A percentile compares a stretch with the other conserved stretches of the same genome.
phyloP scores from a whole-genome alignment of 257 asterid genomes.

The Solanum ossicruentum region DNA sequence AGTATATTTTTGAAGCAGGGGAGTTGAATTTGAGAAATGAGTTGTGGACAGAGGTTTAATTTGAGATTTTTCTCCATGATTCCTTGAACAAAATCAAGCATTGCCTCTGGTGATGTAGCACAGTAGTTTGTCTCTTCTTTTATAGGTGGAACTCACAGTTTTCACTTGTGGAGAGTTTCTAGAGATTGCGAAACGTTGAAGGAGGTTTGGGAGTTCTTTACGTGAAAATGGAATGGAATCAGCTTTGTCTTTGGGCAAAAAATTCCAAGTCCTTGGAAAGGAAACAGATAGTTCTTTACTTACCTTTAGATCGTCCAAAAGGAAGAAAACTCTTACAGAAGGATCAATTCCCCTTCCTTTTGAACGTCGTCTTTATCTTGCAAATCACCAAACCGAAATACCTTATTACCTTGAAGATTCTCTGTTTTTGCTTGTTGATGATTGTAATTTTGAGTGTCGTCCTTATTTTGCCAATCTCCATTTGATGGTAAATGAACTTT shows the following conservation, averaged over 20 bases:
- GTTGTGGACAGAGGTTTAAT: constrained; percentile 30
- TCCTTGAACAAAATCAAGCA: constrained; percentile 37
- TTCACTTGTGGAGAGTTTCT: constrained; percentile 54
- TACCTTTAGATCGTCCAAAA: constrained; percentile 29
- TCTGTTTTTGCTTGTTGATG: background rate
- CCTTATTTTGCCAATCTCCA: background rate
- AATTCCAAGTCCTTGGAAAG: constrained; percentile 38
- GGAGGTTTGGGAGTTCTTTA: constrained; percentile 30
- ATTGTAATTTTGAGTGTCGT: background rate
- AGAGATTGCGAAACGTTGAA: constrained; percentile 30
- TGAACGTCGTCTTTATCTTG: background rate
- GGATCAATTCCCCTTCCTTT: constrained; percentile 12
- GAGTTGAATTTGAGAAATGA: constrained; percentile 12
- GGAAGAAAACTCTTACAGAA: constrained; percentile 46
- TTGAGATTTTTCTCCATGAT: constrained; percentile 14
- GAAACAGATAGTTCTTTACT: constrained; percentile 36
- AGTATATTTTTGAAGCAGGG: constrained; percentile 30
- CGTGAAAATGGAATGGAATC: constrained; percentile 49
- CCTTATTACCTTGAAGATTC: fast-evolving
- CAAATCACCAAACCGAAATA: background rate
- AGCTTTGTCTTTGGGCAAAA: constrained; percentile 40
- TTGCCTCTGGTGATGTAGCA: constrained; percentile 49
- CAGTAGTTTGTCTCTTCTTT: constrained; percentile 61
- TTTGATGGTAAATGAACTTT: background rate
- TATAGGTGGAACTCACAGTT: constrained; percentile 47